Percentiles rank a stretch among this genome's conserved stretches.
Conservation (phyloP, 139 green algal species). For the Zygnema circumcarinatum region DNA sequence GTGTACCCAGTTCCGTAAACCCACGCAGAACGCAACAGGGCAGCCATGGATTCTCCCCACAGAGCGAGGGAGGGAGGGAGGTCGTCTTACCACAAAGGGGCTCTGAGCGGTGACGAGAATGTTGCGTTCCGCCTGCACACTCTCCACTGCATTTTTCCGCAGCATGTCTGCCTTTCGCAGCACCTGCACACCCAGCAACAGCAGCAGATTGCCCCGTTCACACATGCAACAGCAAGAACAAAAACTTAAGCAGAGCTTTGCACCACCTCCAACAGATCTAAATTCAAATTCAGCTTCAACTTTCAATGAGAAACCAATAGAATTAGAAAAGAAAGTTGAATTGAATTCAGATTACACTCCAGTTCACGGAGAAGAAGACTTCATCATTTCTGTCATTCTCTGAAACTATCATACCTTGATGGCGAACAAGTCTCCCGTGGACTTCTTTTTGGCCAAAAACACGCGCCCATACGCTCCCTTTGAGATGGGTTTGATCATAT, state of each 20-base stretch:
- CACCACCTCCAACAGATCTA: neutral
- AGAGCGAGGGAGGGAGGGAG: too few species aligned
- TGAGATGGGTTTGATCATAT: conserved; percentile 93
- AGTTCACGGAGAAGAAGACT: too few species aligned
- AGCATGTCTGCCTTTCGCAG: conserved; percentile 93
- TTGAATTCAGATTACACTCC: too few species aligned
- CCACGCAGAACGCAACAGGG: too few species aligned
- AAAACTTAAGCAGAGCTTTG: neutral
- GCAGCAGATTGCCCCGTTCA: neutral
- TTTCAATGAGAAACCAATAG: neutral
- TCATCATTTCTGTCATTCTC: conserved; percentile 9
- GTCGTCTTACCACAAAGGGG: conserved; percentile 68
- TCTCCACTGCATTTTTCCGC: conserved; percentile 94
- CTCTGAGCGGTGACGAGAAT: conserved; percentile 77
- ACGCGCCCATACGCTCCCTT: conserved; percentile 91
- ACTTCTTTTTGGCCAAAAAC: conserved; percentile 87
- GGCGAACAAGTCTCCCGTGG: conserved; percentile 79
- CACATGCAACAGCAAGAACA: neutral
- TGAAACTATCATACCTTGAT: conserved; percentile 72
- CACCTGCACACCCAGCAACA: conserved; percentile 67
- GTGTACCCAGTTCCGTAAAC: too few species aligned
- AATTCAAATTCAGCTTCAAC: neutral
- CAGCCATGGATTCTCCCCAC: too few species aligned
- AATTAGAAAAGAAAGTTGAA: too few species aligned
- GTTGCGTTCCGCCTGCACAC: conserved; percentile 89